These are phyloP conservation scores for Linnemannia elongata DNA, from an alignment of 192 early-diverging fungal genomes.

Conservation along the genomic window DNA sequence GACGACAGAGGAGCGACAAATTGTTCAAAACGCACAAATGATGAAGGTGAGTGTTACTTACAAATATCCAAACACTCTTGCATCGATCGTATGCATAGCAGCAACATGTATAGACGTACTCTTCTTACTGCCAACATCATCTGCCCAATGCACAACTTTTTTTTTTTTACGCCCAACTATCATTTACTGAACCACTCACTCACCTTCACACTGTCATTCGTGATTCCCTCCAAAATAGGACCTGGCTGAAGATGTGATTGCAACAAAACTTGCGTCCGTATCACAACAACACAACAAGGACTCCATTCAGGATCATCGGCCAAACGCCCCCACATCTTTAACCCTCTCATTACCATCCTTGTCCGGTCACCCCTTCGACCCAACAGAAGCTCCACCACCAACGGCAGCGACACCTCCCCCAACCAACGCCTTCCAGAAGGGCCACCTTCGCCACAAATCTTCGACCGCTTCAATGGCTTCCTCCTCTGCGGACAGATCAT, in stretches of 20 bases:
- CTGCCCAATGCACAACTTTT: neutral
- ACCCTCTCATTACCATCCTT: constrained; percentile 12
- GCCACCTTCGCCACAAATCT: constrained; percentile 31
- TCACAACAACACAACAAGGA: neutral
- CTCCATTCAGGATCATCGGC: neutral
- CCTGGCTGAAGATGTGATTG: constrained; percentile 47
- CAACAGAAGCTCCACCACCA: constrained; percentile 32
- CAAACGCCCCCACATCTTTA: neutral
- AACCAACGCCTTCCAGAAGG: constrained; percentile 18
- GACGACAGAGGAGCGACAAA: constrained; percentile 44
- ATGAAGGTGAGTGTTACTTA: constrained; percentile 33
- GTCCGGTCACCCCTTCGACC: neutral
- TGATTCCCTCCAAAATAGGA: constrained; percentile 7
- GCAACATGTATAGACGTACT: neutral
- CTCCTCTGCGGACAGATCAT: constrained; percentile 35
- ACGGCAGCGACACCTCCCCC: constrained; percentile 31
- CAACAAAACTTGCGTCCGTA: constrained; percentile 20
- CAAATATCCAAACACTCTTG: neutral
- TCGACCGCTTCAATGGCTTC: constrained; percentile 26
- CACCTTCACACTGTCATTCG: neutral
- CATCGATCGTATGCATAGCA: neutral
- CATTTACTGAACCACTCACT: neutral
- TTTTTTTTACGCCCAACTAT: too few relatives aligned
- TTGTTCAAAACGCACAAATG: constrained; percentile 49
- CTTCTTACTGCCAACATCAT: neutral